Evolutionary conservation across 1,284 basidiomycete genomes (phyloP).

Genomic region (Cryptococcus depauperatus): DNA sequence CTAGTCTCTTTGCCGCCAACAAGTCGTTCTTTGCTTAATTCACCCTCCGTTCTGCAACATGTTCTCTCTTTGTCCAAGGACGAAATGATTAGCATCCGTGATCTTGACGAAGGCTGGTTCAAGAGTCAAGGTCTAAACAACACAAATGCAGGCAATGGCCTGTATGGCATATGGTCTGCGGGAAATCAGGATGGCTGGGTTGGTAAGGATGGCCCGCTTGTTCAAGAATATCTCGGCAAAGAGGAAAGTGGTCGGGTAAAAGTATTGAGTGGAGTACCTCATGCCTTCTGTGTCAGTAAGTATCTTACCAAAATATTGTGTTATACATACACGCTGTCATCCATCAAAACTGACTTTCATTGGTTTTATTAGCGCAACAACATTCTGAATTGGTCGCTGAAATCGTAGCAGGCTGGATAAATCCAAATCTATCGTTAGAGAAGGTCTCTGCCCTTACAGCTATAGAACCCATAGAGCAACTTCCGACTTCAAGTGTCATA

Average conservation of each 20-base stretch:
- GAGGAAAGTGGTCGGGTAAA: constrained; percentile 17
- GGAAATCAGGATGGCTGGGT: constrained; percentile 38
- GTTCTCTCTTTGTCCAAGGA: constrained; percentile 35
- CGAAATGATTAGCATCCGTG: constrained; percentile 38
- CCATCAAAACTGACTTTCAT: background rate
- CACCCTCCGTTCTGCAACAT: constrained; percentile 29
- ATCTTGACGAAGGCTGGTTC: constrained; percentile 37
- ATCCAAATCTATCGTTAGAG: too few relatives aligned
- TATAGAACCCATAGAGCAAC: too few relatives aligned
- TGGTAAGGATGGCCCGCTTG: constrained; percentile 33
- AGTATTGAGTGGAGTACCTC: constrained; percentile 29
- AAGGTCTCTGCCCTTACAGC: too few relatives aligned
- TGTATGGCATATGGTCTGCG: constrained; percentile 31
- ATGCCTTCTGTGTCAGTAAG: constrained; percentile 40
- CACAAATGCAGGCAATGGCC: constrained; percentile 7
- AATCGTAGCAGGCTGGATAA: constrained; percentile 29
- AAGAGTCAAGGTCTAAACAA: constrained; percentile 10
- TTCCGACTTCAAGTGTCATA: too few relatives aligned
- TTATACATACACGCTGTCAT: background rate
- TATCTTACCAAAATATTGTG: background rate
- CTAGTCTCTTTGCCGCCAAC: constrained; percentile 24
- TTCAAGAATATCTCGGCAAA: constrained; percentile 26
- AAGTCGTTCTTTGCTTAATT: constrained; percentile 31
- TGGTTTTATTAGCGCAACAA: constrained; percentile 17
- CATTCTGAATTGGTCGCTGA: constrained; percentile 30